A percentile compares a stretch with the other conserved stretches of the same genome.
Evolutionary conservation across 2,329 filamentous ascomycete genomes (phyloP).

Genomic region (Aotearoamyces nothofagi): DNA sequence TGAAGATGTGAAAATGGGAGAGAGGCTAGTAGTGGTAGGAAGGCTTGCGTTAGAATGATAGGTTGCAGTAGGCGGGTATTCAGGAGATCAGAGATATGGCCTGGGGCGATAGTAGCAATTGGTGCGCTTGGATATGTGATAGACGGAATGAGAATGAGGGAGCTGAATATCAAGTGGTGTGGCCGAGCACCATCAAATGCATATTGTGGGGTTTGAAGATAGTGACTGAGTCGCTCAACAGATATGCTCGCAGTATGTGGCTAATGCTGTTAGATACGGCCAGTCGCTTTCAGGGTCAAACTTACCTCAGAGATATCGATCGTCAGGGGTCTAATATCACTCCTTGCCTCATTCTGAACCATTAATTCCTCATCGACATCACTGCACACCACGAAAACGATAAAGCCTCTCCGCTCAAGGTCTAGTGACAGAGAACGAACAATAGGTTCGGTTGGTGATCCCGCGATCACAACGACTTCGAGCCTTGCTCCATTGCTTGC

Average conservation of each 20-base stretch:
- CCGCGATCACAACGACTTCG: slow-evolving; percentile 79
- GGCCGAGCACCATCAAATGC: slow-evolving; percentile 63
- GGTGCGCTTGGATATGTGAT: slow-evolving; percentile 68
- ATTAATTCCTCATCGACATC: slow-evolving; percentile 73
- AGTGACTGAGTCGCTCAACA: slow-evolving; percentile 55
- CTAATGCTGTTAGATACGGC: slow-evolving; percentile 24
- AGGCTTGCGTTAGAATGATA: slow-evolving; percentile 75
- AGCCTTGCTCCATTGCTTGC: slow-evolving; percentile 71
- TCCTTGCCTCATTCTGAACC: slow-evolving; percentile 60
- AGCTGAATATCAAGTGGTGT: slow-evolving; percentile 62
- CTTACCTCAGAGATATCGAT: slow-evolving; percentile 71
- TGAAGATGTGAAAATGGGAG: slow-evolving; percentile 25
- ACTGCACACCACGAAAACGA: slow-evolving; percentile 81
- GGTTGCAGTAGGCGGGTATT: slow-evolving; percentile 86
- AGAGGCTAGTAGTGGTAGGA: slow-evolving; percentile 63
- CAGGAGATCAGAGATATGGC: slow-evolving; percentile 75
- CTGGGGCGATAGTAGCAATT: slow-evolving; percentile 71
- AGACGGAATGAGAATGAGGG: slow-evolving; percentile 72
- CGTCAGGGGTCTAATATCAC: slow-evolving; percentile 68
- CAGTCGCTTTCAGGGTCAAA: slow-evolving; percentile 8
- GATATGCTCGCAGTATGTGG: slow-evolving; percentile 51
- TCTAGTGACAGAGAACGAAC: slow-evolving; percentile 74
- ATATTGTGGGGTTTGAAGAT: slow-evolving; percentile 59
- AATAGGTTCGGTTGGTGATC: slow-evolving; percentile 72
- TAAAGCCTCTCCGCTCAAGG: slow-evolving; percentile 79